Percentiles rank a stretch among this genome's conserved stretches.
These are phyloP conservation scores for Erysiphe pulchra DNA, from an alignment of 2,329 filamentous ascomycete species.

Conservation along the genomic window DNA sequence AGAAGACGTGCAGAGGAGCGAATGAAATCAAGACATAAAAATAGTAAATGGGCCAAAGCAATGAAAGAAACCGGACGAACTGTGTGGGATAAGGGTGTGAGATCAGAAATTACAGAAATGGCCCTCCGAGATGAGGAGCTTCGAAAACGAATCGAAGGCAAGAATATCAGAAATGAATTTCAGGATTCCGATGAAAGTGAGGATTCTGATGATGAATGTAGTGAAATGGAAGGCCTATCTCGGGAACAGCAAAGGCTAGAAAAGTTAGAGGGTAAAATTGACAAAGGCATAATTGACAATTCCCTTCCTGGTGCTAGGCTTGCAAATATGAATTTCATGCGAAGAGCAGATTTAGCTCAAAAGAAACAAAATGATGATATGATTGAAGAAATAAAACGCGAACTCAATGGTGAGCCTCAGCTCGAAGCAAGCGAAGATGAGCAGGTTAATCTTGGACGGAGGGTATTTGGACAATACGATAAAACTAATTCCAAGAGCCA, in stretches of 20 bases:
- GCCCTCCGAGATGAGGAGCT: conserved; percentile 41
- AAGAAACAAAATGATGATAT: conserved; percentile 63
- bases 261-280: conserved; percentile 20
- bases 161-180: conserved; percentile 21
- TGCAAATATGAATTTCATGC: conserved; percentile 83
- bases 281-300: conserved; percentile 21
- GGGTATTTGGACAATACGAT: conserved; percentile 33
- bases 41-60: conserved; percentile 48
- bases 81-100: conserved; percentile 46
- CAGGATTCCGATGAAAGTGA: conserved; percentile 22
- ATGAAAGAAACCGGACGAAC: conserved; percentile 37
- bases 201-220: conserved; percentile 30
- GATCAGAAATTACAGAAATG: conserved; percentile 35
- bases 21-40: conserved; percentile 43
- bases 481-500: conserved; percentile 13
- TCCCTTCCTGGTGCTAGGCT: conserved; percentile 34
- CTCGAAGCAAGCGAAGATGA: conserved; percentile 25
- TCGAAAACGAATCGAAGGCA: conserved; percentile 36
- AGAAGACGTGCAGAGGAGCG: conserved; percentile 38
- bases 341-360: conserved; percentile 54
- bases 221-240: conserved; percentile 20
- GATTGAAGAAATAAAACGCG: conserved; percentile 39
- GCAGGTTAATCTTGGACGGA: conserved; percentile 39
- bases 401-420: conserved; percentile 28
- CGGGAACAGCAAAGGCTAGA: conserved; percentile 23